These are phyloP conservation scores for Dalbergia oliveri DNA, from an alignment of 306 rosid species.

Conservation along the genomic window DNA sequence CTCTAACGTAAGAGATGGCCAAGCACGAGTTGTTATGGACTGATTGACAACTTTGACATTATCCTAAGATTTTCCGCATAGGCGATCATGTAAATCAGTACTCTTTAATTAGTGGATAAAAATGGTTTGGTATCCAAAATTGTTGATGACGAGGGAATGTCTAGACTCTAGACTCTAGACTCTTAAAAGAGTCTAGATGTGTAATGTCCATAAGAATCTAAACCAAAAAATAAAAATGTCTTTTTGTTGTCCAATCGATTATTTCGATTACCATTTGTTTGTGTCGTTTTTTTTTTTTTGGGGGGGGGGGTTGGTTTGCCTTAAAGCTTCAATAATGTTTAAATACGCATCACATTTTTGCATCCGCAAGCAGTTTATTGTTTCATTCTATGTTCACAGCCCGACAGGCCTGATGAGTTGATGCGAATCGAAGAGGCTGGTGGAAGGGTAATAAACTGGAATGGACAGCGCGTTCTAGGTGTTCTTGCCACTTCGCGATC, in stretches of 20 bases:
- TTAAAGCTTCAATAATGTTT: not conserved
- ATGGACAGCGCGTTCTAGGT: slow-evolving; percentile 90
- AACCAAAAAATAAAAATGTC: not conserved
- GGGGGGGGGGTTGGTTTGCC: too few species aligned
- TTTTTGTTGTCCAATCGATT: not conserved
- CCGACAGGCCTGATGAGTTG: slow-evolving; percentile 83
- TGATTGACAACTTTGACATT: not conserved
- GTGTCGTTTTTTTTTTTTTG: too few species aligned
- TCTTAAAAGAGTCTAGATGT: not conserved
- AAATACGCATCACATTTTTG: not conserved
- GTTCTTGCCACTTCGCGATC: slow-evolving; percentile 96
- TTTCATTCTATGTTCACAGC: slow-evolving; percentile 55
- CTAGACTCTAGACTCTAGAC: too few species aligned
- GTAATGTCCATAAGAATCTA: not conserved
- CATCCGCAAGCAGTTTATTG: slow-evolving; percentile 1
- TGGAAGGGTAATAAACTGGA: slow-evolving; percentile 90
- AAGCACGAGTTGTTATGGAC: not conserved
- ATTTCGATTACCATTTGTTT: too few species aligned
- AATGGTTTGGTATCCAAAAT: not conserved
- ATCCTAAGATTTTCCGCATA: not conserved
- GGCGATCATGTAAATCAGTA: not conserved
- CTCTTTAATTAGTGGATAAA: slow-evolving; percentile 1
- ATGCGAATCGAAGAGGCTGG: slow-evolving; percentile 95
- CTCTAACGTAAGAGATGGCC: not conserved
- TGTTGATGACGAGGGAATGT: slow-evolving; percentile 26